A percentile compares a stretch with the other conserved stretches of the same genome.
Conservation (phyloP, 768 basidiomycete genomes). For the Serendipita sp. region DNA sequence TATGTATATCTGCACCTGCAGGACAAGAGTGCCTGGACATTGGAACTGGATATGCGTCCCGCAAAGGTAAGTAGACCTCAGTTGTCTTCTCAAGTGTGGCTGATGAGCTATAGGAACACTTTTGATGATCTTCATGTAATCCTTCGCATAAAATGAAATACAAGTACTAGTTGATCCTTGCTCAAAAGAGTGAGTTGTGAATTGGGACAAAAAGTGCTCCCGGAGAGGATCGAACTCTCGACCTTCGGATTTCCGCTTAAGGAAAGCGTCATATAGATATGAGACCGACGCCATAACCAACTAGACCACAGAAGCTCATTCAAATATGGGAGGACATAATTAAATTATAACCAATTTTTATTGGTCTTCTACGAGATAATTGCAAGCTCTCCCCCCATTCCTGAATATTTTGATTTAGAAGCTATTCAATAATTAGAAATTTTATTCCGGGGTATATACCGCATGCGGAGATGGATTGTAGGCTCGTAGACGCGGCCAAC, state of each 20-base stretch:
- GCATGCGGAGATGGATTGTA: no score
- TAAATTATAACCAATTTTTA: no score
- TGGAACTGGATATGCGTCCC: slow-evolving; percentile 11
- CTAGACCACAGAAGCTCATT: slow-evolving; percentile 1
- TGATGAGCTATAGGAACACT: background rate
- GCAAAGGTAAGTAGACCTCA: background rate
- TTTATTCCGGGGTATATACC: no score
- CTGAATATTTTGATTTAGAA: no score
- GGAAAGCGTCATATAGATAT: slow-evolving; percentile 2
- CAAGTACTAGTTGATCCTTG: background rate
- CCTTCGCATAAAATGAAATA: background rate
- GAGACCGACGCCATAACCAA: slow-evolving; percentile 6
- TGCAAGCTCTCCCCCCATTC: no score
- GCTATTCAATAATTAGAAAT: no score
- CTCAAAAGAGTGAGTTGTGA: background rate
- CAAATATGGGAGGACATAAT: background rate
- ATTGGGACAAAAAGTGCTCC: slow-evolving; percentile 1
- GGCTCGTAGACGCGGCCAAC: no score
- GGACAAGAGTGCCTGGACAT: slow-evolving; percentile 13
- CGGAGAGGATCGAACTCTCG: slow-evolving; percentile 5
- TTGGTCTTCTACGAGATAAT: no score
- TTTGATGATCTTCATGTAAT: background rate
- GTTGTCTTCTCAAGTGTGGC: background rate
- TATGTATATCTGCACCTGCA: slow-evolving; percentile 10
- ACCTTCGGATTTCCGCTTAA: slow-evolving; percentile 5